Evolutionary conservation across 345 rosid genomes (phyloP).

Genomic region (Acer yangbiense): DNA sequence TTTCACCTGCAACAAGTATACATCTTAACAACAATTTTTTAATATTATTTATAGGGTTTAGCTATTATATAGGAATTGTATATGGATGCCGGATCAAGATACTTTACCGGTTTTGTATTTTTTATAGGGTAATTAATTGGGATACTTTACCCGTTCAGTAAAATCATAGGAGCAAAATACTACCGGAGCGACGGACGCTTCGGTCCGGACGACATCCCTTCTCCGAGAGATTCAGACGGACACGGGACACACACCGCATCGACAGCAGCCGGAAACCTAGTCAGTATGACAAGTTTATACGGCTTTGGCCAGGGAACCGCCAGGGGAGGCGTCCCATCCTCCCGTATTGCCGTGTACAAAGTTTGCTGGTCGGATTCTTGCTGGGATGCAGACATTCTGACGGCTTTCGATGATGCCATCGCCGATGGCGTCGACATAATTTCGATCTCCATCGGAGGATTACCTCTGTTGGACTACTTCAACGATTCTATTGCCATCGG

Average conservation of each 20-base stretch:
- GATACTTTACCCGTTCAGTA: slow-evolving; percentile 30
- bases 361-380: slow-evolving; percentile 32
- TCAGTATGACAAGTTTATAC: slow-evolving; percentile 18
- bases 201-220: neutral
- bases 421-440: slow-evolving; percentile 38
- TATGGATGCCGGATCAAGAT: too few relatives aligned
- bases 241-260: slow-evolving; percentile 57
- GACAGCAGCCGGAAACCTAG: slow-evolving; percentile 38
- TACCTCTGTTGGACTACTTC: neutral
- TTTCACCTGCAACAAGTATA: slow-evolving; percentile 34
- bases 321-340: slow-evolving; percentile 32
- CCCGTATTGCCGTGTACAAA: slow-evolving; percentile 36
- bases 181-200: slow-evolving; percentile 19
- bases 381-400: slow-evolving; percentile 23
- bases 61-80: too few relatives aligned
- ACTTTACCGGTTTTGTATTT: too few relatives aligned
- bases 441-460: slow-evolving; percentile 25
- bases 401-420: slow-evolving; percentile 42
- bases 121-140: too few relatives aligned
- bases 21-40: neutral
- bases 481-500: slow-evolving; percentile 22
- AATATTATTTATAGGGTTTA: too few relatives aligned
- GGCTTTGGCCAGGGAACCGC: slow-evolving; percentile 27
- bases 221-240: slow-evolving; percentile 38
- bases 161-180: slow-evolving; percentile 37